phyloP scores from a whole-genome alignment of 352 stramenopile genomes.

The Lagenidium sp. region DNA sequence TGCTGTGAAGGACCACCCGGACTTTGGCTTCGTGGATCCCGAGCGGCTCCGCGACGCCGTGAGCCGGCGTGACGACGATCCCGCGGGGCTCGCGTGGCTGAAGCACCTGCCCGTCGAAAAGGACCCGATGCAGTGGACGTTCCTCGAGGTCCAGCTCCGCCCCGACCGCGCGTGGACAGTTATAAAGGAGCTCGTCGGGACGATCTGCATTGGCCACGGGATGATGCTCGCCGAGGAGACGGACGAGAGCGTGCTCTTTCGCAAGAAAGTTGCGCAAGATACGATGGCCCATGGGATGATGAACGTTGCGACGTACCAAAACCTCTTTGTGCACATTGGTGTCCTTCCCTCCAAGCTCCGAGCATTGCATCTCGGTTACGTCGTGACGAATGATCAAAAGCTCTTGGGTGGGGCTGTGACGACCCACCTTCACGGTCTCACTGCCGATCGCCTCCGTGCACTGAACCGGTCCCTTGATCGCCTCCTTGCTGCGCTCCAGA shows the following conservation, averaged over 20 bases:
- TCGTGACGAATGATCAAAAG: constrained; percentile 56
- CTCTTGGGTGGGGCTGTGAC: constrained; percentile 48
- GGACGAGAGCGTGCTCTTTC: constrained; percentile 53
- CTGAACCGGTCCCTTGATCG: constrained; percentile 52
- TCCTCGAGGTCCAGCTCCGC: constrained; percentile 60
- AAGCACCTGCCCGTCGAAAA: constrained; percentile 43
- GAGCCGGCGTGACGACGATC: constrained; percentile 4
- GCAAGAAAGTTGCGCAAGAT: constrained; percentile 54
- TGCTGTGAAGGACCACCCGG: constrained; percentile 54
- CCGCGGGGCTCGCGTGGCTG: constrained; percentile 40
- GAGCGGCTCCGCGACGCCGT: constrained; percentile 18
- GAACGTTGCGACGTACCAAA: constrained; percentile 55
- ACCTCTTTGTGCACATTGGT: constrained; percentile 61
- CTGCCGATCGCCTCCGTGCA: constrained; percentile 22
- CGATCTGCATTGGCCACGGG: constrained; percentile 66
- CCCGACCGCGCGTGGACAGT: constrained; percentile 63
- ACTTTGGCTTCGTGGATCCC: constrained; percentile 46
- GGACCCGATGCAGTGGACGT: constrained; percentile 52
- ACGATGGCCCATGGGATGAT: constrained; percentile 56
- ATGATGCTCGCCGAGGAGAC: constrained; percentile 52
- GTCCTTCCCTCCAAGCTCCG: constrained; percentile 73
- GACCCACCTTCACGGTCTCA: constrained; percentile 23
- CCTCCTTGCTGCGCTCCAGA: constrained; percentile 57
- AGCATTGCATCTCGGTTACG: constrained; percentile 55
- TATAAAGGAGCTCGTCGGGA: constrained; percentile 74